These are phyloP conservation scores for Penicillium hesseltinei DNA, from an alignment of 2,329 filamentous ascomycete genomes.

Conservation along the genomic window DNA sequence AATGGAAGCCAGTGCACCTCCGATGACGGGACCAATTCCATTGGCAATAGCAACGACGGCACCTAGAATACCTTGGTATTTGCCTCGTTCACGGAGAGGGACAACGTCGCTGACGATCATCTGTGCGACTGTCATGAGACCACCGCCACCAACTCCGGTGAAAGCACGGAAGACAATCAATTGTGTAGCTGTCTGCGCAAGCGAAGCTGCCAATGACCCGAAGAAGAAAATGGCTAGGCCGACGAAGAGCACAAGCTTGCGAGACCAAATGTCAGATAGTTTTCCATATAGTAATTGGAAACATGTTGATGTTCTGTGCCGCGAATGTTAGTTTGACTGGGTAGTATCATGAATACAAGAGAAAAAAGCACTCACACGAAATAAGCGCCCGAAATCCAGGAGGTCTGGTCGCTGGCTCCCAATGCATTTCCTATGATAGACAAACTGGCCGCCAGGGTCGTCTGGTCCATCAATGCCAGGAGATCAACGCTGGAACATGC, in stretches of 20 bases:
- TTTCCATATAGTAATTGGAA: slow-evolving; percentile 65
- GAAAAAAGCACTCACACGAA: slow-evolving; percentile 50
- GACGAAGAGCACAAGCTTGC: slow-evolving; percentile 57
- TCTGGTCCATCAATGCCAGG: slow-evolving; percentile 58
- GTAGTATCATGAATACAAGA: neutral
- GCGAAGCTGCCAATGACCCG: slow-evolving; percentile 58
- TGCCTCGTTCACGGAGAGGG: slow-evolving; percentile 58
- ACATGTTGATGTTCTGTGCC: slow-evolving; percentile 64
- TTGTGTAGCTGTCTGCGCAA: slow-evolving; percentile 55
- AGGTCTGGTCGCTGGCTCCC: slow-evolving; percentile 50
- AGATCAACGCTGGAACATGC: slow-evolving; percentile 57
- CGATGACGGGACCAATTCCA: slow-evolving; percentile 55
- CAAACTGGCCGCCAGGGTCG: slow-evolving; percentile 55
- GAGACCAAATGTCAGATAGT: slow-evolving; percentile 59
- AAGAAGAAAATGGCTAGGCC: slow-evolving; percentile 55
- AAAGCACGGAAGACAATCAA: slow-evolving; percentile 61
- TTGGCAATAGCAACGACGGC: slow-evolving; percentile 55
- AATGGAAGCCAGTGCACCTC: slow-evolving; percentile 51
- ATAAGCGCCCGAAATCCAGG: slow-evolving; percentile 57
- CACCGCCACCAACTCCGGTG: slow-evolving; percentile 61
- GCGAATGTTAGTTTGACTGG: neutral
- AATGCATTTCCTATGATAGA: slow-evolving; percentile 55
- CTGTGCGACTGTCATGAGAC: slow-evolving; percentile 58
- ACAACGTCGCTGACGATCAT: slow-evolving; percentile 64
- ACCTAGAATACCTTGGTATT: slow-evolving; percentile 57